phyloP scores from a whole-genome alignment of 768 basidiomycete species.

The Hebeloma cylindrosporum region DNA sequence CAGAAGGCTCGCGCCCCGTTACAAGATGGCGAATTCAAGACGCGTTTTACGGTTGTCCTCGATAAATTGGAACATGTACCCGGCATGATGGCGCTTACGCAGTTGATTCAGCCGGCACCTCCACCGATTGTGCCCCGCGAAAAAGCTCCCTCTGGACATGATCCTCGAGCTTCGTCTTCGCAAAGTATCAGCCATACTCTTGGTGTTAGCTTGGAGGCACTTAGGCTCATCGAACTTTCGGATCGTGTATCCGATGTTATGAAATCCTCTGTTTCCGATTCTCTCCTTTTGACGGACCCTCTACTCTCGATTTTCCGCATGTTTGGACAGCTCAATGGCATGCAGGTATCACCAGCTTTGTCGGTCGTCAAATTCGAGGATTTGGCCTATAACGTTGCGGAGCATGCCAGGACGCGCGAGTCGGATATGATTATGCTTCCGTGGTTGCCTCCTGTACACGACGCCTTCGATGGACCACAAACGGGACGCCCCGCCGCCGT shows the following conservation, averaged over 20 bases:
- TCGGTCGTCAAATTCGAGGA: conserved; percentile 78
- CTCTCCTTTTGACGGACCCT: conserved; percentile 70
- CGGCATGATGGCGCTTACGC: conserved; percentile 85
- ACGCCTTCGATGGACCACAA: conserved; percentile 16
- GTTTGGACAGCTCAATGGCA: conserved; percentile 70
- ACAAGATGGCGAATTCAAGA: conserved; percentile 38
- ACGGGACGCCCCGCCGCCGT: conserved; percentile 12
- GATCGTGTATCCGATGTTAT: conserved; percentile 89
- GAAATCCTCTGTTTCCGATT: conserved; percentile 72
- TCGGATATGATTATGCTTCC: conserved; percentile 82
- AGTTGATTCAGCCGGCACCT: conserved; percentile 61
- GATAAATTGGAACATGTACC: conserved; percentile 90
- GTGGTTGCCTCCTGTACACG: conserved; percentile 57
- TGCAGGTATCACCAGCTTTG: conserved; percentile 63
- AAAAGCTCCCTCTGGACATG: background rate
- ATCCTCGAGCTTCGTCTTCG: conserved; percentile 9
- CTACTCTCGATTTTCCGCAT: conserved; percentile 72
- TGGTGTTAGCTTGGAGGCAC: conserved; percentile 61
- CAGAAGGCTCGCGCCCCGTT: conserved; percentile 10
- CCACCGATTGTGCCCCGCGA: conserved; percentile 7
- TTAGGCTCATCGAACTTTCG: conserved; percentile 83
- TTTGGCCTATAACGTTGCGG: conserved; percentile 65
- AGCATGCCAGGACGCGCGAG: conserved; percentile 56
- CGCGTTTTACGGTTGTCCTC: conserved; percentile 79
- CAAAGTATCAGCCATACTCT: conserved; percentile 4